A percentile compares a stretch with the other conserved stretches of the same genome.
Evolutionary conservation across 192 early-diverging fungal species (phyloP).

Genomic region (Lobulomyces angularis): DNA sequence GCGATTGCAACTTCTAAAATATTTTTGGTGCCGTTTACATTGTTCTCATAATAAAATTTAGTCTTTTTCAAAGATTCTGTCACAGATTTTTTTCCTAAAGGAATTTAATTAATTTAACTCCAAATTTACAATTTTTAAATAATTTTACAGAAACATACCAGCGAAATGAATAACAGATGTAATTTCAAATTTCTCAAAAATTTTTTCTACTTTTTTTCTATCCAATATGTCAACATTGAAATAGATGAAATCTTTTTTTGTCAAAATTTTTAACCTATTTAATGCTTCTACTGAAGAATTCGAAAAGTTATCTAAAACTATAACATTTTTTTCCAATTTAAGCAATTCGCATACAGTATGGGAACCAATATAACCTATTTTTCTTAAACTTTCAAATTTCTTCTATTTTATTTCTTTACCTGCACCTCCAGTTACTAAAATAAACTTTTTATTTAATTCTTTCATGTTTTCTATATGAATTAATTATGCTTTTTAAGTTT

Average conservation of each 20-base stretch:
- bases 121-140: no score
- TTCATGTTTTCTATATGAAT: no score
- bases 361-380: conserved; percentile 85
- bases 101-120: no score
- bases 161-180: conserved; percentile 28
- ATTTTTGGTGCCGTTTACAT: conserved; percentile 66
- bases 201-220: conserved; percentile 30
- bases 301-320: conserved; percentile 74
- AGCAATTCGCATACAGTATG: conserved; percentile 73
- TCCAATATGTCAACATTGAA: conserved; percentile 57
- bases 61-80: conserved; percentile 65
- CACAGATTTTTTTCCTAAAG: conserved; percentile 67
- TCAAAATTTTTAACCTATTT: conserved; percentile 49
- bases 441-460: no score
- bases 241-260: conserved; percentile 48
- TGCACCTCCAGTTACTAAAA: conserved; percentile 31
- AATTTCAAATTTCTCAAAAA: conserved; percentile 50
- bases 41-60: conserved; percentile 73
- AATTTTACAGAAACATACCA: no score
- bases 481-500: no score
- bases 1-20: conserved; percentile 64
- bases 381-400: no score
- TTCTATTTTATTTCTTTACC: no score
- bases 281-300: conserved; percentile 56
- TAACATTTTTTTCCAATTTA: conserved; percentile 53